Conservation (phyloP, 768 basidiomycete species). For the Suillus variegatus region DNA sequence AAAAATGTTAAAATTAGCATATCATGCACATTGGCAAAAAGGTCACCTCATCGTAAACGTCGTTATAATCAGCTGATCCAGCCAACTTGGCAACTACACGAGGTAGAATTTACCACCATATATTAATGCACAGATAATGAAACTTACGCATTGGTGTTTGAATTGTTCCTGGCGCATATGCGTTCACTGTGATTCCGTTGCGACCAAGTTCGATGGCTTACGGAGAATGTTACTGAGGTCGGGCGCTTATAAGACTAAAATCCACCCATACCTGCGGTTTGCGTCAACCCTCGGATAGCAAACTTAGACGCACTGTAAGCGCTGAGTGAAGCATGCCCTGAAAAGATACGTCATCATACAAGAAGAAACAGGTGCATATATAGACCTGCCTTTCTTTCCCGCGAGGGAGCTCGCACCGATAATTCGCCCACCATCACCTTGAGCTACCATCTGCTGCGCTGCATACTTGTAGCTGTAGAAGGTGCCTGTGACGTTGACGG, state of each 20-base stretch:
- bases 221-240: background rate
- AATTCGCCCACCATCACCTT: conserved; percentile 43
- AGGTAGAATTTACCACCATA: background rate
- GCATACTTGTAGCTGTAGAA: conserved; percentile 46
- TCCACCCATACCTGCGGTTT: conserved; percentile 25
- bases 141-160: conserved; percentile 31
- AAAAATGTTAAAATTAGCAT: background rate
- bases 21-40: background rate
- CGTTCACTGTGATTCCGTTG: conserved; percentile 35
- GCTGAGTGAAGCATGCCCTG: conserved; percentile 31
- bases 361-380: background rate
- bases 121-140: background rate
- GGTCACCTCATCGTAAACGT: conserved; percentile 17
- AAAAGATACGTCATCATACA: background rate
- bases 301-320: conserved; percentile 43
- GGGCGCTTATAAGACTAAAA: background rate
- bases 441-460: conserved; percentile 45
- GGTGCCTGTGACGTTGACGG: conserved; percentile 41
- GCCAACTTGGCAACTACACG: conserved; percentile 20
- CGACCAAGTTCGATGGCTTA: conserved; percentile 34
- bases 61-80: conserved; percentile 14
- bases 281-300: conserved; percentile 44
- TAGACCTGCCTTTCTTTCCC: conserved; percentile 30
- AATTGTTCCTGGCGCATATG: conserved; percentile 35
- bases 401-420: conserved; percentile 40